Conservation (phyloP, 148 eudicot genomes). For the Vaccinium myrtillus region DNA sequence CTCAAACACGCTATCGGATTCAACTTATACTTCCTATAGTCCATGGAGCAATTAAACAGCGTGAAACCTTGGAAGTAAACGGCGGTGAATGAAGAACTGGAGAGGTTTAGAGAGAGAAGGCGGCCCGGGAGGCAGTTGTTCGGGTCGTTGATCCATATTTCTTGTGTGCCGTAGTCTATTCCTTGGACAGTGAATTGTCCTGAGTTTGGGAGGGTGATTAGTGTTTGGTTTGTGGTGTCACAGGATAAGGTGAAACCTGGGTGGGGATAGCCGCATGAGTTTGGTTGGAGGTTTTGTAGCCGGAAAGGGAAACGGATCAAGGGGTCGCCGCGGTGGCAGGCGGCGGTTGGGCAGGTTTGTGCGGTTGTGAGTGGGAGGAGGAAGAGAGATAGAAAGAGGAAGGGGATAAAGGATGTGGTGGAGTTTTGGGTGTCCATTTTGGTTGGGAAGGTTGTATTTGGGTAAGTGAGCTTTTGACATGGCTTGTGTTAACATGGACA, state of each 20-base stretch:
- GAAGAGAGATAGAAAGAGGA: neutral
- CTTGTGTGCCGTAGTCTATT: constrained; percentile 51
- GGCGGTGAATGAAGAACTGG: constrained; percentile 41
- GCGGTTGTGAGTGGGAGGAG: constrained; percentile 9
- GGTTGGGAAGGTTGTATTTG: neutral
- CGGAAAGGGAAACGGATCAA: constrained; percentile 51
- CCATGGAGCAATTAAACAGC: constrained; percentile 39
- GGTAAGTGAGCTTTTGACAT: neutral
- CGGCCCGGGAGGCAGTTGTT: constrained; percentile 45
- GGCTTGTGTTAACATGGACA: neutral
- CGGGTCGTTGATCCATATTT: constrained; percentile 52
- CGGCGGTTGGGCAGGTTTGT: constrained; percentile 27
- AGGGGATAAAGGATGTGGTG: neutral
- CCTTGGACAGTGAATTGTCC: constrained; percentile 38
- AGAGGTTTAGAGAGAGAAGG: constrained; percentile 38
- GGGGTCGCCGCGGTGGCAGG: constrained; percentile 30
- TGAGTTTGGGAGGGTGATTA: constrained; percentile 41
- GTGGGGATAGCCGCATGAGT: constrained; percentile 39
- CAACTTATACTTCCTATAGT: neutral
- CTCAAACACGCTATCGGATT: constrained; percentile 47
- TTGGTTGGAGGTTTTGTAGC: constrained; percentile 25
- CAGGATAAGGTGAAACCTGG: constrained; percentile 48
- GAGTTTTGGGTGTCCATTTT: constrained; percentile 14
- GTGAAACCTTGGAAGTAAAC: constrained; percentile 35
- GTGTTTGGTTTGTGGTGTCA: constrained; percentile 28